A percentile compares a stretch with the other conserved stretches of the same genome.
phyloP scores from a whole-genome alignment of 1,139 yeast species.

The Trichomonascaceae sp. region DNA sequence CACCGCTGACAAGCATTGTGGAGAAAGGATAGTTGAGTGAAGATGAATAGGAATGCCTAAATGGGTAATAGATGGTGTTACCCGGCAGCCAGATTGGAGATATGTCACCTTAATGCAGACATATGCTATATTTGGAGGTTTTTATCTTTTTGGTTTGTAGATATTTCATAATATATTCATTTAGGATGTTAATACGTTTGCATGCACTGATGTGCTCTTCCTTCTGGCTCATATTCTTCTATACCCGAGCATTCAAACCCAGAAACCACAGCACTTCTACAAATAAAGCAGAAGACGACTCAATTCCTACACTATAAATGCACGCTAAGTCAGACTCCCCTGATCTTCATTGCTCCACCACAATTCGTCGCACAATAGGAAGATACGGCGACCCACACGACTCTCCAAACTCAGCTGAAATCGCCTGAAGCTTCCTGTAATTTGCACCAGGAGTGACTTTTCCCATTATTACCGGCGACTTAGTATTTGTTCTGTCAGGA shows the following conservation, averaged over 20 bases:
- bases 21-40: background rate
- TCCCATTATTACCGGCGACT: constrained; percentile 18
- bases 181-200: background rate
- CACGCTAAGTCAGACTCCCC: no score
- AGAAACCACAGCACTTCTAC: background rate
- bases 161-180: background rate
- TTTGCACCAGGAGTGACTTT: constrained; percentile 20
- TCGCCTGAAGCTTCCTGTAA: constrained; percentile 15
- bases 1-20: background rate
- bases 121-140: background rate
- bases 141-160: background rate
- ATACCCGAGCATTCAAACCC: no score
- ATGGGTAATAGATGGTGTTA: background rate
- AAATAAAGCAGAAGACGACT: no score
- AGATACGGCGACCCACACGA: constrained; percentile 9
- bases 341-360: constrained; percentile 11
- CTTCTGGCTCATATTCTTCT: no score
- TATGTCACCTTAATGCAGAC: background rate
- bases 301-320: no score
- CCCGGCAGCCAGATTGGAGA: background rate
- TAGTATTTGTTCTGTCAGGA: constrained; percentile 17
- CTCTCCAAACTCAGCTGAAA: constrained; percentile 14
- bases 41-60: background rate
- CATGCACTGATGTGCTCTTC: no score
- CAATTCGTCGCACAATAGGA: constrained; percentile 15